Evolutionary conservation across 306 rosid species (phyloP), one percentile per base, ranked within the genome.

Genomic region (Comarum palustre): DNA sequence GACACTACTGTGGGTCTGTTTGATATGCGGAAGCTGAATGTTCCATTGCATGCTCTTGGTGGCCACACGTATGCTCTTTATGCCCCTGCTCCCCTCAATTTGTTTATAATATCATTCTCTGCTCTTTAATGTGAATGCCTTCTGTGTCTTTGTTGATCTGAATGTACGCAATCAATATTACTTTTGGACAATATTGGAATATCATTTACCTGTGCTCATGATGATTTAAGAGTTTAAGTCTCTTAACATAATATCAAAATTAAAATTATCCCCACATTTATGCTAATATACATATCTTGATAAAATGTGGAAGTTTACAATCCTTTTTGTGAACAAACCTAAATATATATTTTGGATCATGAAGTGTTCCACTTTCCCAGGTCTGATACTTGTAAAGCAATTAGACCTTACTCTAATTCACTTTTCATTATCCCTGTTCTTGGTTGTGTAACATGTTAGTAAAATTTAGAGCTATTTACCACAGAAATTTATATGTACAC

Each of bases 1-100:
- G 98, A 94, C 84, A 81, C 86, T 61, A 85, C 89, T 6, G 75
- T 89, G 62, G 96, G 90, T 69, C 86, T 94, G 77, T 91, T 89
- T 57, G 98, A 94, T 79, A 82, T 77, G 36, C 89, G 98, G 72
- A 94, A 86, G 84, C 88, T 94, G 61, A 51, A 83, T 1, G 76
- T 5, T 50, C 96, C 96, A 0, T 61, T 94, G 71, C 98, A 94
- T 84, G 77, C 82, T 80, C 75, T 94, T 50, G 84, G 92, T 69
- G 83, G 95, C 78, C 98, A 94, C 82, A 58, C 84, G 98, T 94
- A 88, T 0, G 96, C 76, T 39, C 47, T 70, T 68, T 46, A 41
- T 66, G 63, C 47, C 25, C 47, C 8, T 39, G 34, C 15, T 36
- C 38, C 52, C 47, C 20, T 29, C 3, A 20, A 24, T 20, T 39